Conservation (phyloP, 768 basidiomycete species). For the Boletus pseudo-olivaceus region DNA sequence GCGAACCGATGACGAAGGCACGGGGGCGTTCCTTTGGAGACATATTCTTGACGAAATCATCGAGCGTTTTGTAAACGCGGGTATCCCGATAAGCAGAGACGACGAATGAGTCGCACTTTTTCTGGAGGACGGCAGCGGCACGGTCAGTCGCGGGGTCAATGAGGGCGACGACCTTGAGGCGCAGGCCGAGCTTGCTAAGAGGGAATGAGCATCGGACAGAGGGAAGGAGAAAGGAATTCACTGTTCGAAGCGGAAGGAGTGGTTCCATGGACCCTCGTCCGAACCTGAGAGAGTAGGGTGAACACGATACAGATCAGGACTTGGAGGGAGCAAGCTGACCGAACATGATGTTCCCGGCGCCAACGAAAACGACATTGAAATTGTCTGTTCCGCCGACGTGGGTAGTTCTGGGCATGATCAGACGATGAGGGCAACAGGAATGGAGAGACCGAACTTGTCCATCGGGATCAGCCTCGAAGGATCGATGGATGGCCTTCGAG, state of each 20-base stretch:
- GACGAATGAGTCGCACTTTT: constrained; percentile 93
- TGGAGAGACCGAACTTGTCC: constrained; percentile 56
- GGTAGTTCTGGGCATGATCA: constrained; percentile 37
- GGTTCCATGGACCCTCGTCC: constrained; percentile 89
- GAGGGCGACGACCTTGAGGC: constrained; percentile 93
- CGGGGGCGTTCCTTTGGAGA: constrained; percentile 62
- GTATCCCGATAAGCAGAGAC: constrained; percentile 91
- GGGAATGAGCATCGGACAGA: constrained; percentile 7
- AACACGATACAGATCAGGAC: not conserved
- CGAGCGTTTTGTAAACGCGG: constrained; percentile 76
- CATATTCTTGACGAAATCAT: constrained; percentile 78
- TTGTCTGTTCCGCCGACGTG: constrained; percentile 59
- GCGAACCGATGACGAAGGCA: constrained; percentile 85
- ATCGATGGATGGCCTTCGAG: constrained; percentile 72
- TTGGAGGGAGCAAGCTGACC: constrained; percentile 42
- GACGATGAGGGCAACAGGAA: not conserved
- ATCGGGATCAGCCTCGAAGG: constrained; percentile 73
- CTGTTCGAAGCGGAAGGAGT: constrained; percentile 90
- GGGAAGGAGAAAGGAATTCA: constrained; percentile 33
- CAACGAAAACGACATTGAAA: constrained; percentile 94
- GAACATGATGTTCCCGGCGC: constrained; percentile 98
- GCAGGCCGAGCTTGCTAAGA: constrained; percentile 84
- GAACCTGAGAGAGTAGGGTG: constrained; percentile 50
- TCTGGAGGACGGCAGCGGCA: constrained; percentile 72
- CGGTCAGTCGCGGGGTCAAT: constrained; percentile 89